Conservation (phyloP, 805 yeast species). For the Cephaloascus albidus region DNA sequence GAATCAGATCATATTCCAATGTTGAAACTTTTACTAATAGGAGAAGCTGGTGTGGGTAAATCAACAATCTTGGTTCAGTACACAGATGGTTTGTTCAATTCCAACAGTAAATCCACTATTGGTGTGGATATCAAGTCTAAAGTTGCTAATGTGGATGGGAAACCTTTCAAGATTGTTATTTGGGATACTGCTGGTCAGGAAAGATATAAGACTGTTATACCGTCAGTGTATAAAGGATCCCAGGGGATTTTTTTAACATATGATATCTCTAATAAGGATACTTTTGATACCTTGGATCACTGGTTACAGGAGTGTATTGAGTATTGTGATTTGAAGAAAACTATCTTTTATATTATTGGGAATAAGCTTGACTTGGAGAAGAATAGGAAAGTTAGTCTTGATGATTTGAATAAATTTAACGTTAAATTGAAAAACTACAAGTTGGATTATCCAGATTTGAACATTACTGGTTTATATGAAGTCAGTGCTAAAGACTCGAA, state of each 20-base stretch:
- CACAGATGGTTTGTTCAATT: conserved; percentile 15
- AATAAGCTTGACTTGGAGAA: conserved; percentile 22
- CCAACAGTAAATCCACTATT: conserved; percentile 28
- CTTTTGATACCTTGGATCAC: conserved; percentile 25
- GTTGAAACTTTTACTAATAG: conserved; percentile 27
- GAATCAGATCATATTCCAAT: background rate
- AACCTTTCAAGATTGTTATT: conserved; percentile 30
- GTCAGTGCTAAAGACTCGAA: conserved; percentile 34
- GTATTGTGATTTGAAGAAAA: conserved; percentile 16
- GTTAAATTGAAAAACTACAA: conserved; percentile 7
- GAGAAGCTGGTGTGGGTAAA: conserved; percentile 40
- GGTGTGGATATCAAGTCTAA: conserved; percentile 39
- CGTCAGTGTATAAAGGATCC: conserved; percentile 35
- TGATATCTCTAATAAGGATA: conserved; percentile 27
- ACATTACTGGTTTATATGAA: conserved; percentile 32
- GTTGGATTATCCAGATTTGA: conserved; percentile 13
- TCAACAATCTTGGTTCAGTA: conserved; percentile 34
- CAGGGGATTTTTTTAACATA: conserved; percentile 34
- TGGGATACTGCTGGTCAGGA: conserved; percentile 50
- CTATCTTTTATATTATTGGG: conserved; percentile 34
- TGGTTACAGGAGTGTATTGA: conserved; percentile 34
- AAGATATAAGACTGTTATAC: conserved; percentile 34
- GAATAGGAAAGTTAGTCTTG: conserved; percentile 25
- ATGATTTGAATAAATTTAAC: conserved; percentile 22
- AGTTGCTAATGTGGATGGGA: conserved; percentile 30